Percentiles rank a stretch among this genome's conserved stretches.
phyloP scores from a whole-genome alignment of 441 rosid genomes.

The Metrosideros polymorpha region DNA sequence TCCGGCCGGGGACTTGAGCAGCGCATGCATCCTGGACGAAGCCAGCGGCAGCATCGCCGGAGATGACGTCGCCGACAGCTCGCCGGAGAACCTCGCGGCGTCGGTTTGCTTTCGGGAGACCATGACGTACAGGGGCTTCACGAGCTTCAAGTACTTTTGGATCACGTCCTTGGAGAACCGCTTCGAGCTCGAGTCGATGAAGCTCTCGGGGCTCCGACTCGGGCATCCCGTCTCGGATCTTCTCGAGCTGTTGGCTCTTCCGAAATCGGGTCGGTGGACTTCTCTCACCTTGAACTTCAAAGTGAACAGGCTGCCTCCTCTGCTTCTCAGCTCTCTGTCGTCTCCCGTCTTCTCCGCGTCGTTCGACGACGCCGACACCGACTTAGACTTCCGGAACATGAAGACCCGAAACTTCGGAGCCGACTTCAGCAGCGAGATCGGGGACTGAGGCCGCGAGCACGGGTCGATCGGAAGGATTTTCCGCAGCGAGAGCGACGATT shows the following conservation, averaged over 20 bases:
- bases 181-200: neutral
- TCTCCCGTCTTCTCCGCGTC: neutral
- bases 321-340: neutral
- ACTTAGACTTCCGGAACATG: conserved; percentile 6
- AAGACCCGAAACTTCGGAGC: conserved; percentile 1
- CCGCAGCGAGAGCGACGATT: neutral
- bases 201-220: neutral
- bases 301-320: neutral
- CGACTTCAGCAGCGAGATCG: neutral
- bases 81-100: neutral
- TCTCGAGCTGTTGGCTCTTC: neutral
- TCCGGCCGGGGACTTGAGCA: neutral
- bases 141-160: conserved; percentile 7
- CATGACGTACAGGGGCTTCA: neutral
- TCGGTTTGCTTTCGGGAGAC: neutral
- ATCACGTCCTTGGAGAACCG: conserved; percentile 5
- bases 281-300: neutral
- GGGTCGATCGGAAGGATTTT: conserved; percentile 3
- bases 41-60: neutral
- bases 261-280: neutral
- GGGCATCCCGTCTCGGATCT: neutral
- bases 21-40: neutral
- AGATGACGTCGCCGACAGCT: neutral
- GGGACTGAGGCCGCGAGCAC: conserved; percentile 3
- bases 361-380: neutral